These are phyloP conservation scores for Xylaria hypoxylon DNA, from an alignment of 2,329 filamentous ascomycete genomes.

Conservation along the genomic window DNA sequence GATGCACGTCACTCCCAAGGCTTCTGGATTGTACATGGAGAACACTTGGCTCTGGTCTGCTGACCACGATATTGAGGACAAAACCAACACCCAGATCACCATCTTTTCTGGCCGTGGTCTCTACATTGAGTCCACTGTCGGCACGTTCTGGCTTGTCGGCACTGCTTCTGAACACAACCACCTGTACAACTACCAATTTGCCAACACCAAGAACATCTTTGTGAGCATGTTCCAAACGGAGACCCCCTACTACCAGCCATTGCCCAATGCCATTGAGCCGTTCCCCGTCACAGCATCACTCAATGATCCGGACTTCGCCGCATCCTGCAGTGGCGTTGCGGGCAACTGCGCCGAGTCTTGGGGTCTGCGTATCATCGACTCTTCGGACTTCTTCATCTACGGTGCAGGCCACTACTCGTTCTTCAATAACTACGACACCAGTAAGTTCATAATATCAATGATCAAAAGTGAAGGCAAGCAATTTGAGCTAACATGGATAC, in stretches of 20 bases:
- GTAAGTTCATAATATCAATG: slow-evolving; percentile 39
- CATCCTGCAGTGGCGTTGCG: slow-evolving; percentile 54
- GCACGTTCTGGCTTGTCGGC: slow-evolving; percentile 67
- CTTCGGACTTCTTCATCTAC: slow-evolving; percentile 63
- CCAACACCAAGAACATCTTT: slow-evolving; percentile 67
- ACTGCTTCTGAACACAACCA: slow-evolving; percentile 71
- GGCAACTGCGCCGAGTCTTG: slow-evolving; percentile 62
- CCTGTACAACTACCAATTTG: slow-evolving; percentile 73
- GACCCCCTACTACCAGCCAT: slow-evolving; percentile 74
- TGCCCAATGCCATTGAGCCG: slow-evolving; percentile 64
- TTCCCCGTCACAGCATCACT: slow-evolving; percentile 58
- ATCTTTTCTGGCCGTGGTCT: slow-evolving; percentile 66
- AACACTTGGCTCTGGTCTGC: slow-evolving; percentile 61
- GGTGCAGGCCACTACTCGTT: slow-evolving; percentile 71
- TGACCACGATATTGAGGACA: slow-evolving; percentile 68
- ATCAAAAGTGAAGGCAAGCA: slow-evolving; percentile 2
- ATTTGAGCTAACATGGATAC: slow-evolving; percentile 24
- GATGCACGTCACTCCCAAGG: slow-evolving; percentile 53
- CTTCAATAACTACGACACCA: slow-evolving; percentile 68
- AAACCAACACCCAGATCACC: slow-evolving; percentile 60
- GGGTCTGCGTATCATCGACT: slow-evolving; percentile 70
- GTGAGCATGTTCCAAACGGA: slow-evolving; percentile 73
- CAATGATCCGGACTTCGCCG: slow-evolving; percentile 62
- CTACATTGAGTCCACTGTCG: slow-evolving; percentile 54
- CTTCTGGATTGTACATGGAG: slow-evolving; percentile 54